Evolutionary conservation across 1,284 basidiomycete species (phyloP), one percentile per base, ranked within the genome.

Genomic region (Puccinia novopanici): DNA sequence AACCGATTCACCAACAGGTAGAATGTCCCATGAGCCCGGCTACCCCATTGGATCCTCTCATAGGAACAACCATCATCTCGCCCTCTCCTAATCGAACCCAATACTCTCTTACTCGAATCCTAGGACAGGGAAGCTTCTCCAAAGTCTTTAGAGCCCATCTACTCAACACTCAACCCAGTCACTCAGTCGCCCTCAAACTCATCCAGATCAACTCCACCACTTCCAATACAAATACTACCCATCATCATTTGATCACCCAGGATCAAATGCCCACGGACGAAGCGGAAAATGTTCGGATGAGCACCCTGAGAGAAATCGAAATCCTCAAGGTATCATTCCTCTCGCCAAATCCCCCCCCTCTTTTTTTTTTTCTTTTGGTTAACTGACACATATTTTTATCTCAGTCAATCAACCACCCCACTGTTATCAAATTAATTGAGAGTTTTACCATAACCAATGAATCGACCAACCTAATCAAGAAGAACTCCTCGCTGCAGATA

Each of bases 231-330:
- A 34, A 34, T 22, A 3, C 52, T 30, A 2, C 37, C 19, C 42
- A 27, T 68, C 67, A 45, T 12, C 37, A 42, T 48, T 30, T 68
- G n/a, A 68, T 68, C 67, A 68, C 67, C 37, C 67, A 68, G 48
- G 67, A 68, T 68, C 42, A 73, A 40, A 55, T 73, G 70, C 84
- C 85, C 12, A 90, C 88, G 83, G 87, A 88, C 57, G 86, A 86
- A 73, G 89, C 90, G 83, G 88, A 93, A 82, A 87, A 93, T 72
- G 93, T 93, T 82, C 87, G 91, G 45, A 93, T 94, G 79, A 91
- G 91, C 82, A 95, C 95, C 85, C 89, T 94, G 59, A 88, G 93
- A 37, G 93, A 95, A 86, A 93, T 94, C 15, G 93, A 94, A 84
- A 91, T 96, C 15, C 87, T 96, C 55, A 89, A 91, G 85, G 91